Percentiles rank a stretch among this genome's conserved stretches.
Evolutionary conservation across 768 basidiomycete species (phyloP).

Genomic region (Russula emetica): DNA sequence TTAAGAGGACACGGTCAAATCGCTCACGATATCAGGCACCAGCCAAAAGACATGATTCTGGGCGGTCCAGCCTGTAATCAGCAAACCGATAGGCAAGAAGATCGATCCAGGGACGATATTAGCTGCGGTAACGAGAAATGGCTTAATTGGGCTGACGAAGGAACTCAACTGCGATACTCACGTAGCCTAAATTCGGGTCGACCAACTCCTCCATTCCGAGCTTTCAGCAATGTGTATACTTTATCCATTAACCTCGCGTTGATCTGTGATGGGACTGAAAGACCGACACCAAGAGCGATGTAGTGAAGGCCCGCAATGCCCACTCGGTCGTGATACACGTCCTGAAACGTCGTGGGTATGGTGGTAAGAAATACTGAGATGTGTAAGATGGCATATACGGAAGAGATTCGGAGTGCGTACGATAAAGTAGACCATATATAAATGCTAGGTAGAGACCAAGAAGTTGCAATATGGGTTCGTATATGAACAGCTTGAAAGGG

Average conservation of each 20-base stretch:
- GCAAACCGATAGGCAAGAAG: conserved; percentile 58
- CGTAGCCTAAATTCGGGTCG: conserved; percentile 54
- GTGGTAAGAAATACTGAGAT: conserved; percentile 60
- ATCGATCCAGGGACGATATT: conserved; percentile 56
- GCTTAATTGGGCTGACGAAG: too few relatives aligned
- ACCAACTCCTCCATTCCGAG: conserved; percentile 49
- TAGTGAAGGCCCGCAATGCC: conserved; percentile 69
- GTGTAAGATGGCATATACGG: not conserved
- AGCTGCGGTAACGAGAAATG: conserved; percentile 36
- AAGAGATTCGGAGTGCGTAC: conserved; percentile 10
- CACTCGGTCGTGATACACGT: conserved; percentile 48
- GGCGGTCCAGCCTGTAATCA: conserved; percentile 70
- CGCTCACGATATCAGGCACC: conserved; percentile 54
- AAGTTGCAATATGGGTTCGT: conserved; percentile 65
- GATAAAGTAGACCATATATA: conserved; percentile 44
- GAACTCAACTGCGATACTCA: conserved; percentile 28
- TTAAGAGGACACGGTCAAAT: not conserved
- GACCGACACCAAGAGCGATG: conserved; percentile 62
- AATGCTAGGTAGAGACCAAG: conserved; percentile 67
- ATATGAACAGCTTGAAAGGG: conserved; percentile 60
- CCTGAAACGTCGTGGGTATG: conserved; percentile 54
- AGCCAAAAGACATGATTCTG: conserved; percentile 62
- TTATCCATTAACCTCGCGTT: conserved; percentile 57
- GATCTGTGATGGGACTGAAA: conserved; percentile 45
- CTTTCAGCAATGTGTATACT: conserved; percentile 49